These are phyloP conservation scores for Persicaria maculosa DNA, from an alignment of 148 eudicot species.

Conservation along the genomic window DNA sequence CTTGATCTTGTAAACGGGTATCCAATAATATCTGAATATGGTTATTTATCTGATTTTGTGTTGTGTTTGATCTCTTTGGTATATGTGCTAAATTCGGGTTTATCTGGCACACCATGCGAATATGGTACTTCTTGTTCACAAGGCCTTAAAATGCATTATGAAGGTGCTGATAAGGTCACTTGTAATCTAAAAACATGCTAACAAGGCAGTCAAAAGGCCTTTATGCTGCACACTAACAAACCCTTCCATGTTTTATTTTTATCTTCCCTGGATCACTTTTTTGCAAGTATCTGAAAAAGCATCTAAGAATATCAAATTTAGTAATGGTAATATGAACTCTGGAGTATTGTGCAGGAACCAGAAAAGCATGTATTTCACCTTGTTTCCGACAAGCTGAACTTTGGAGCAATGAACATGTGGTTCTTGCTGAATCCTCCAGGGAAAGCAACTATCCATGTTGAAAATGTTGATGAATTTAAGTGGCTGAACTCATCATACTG, in stretches of 20 bases:
- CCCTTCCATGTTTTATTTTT: not conserved
- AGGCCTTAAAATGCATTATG: not conserved
- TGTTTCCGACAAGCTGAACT: conserved; percentile 78
- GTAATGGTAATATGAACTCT: not conserved
- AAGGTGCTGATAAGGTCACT: no score
- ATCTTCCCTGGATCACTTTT: not conserved
- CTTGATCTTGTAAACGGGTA: not conserved
- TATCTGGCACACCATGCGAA: not conserved
- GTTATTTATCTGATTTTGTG: not conserved
- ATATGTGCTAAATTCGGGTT: not conserved
- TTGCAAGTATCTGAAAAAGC: no score
- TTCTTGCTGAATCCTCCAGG: conserved; percentile 72
- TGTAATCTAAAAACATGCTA: no score
- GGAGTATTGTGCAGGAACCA: conserved; percentile 52
- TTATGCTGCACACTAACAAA: no score
- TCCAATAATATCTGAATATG: not conserved
- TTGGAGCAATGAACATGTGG: conserved; percentile 93
- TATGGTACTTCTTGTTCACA: not conserved
- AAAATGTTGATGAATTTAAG: conserved; percentile 79
- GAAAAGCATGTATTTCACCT: conserved; percentile 86
- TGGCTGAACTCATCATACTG: conserved; percentile 86
- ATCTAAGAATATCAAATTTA: no score
- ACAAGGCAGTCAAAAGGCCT: no score
- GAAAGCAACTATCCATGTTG: conserved; percentile 75
- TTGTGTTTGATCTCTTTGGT: not conserved